Percentiles rank a stretch among this genome's conserved stretches.
Conservation (phyloP, 2,329 filamentous ascomycete species). For the Colletotrichum sp. region DNA sequence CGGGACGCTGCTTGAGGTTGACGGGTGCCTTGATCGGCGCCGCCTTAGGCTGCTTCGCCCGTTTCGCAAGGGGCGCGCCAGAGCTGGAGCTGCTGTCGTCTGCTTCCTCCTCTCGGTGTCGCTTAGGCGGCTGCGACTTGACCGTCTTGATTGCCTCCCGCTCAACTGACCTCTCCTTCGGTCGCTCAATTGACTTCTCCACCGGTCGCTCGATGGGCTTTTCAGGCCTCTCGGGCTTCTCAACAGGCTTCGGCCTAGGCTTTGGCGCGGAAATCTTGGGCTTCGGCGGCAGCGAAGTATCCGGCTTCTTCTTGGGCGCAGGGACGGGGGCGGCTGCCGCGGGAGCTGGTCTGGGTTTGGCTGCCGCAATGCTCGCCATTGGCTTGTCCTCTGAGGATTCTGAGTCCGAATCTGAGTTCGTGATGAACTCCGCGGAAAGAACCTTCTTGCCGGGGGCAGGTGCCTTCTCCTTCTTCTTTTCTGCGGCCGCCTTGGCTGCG, state of each 20-base stretch:
- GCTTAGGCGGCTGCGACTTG: constrained; percentile 48
- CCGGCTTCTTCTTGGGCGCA: constrained; percentile 34
- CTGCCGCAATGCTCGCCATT: constrained; percentile 38
- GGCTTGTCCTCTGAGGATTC: constrained; percentile 59
- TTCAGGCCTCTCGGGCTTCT: constrained; percentile 27
- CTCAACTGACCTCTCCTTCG: constrained; percentile 28
- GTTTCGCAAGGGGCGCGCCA: constrained; percentile 61
- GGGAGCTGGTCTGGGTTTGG: constrained; percentile 31
- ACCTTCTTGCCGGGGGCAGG: constrained; percentile 43
- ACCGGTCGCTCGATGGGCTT: constrained; percentile 24
- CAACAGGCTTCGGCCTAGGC: constrained; percentile 30
- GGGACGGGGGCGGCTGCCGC: constrained; percentile 24
- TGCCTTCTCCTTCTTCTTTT: constrained; percentile 46
- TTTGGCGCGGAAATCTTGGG: constrained; percentile 38
- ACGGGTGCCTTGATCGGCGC: constrained; percentile 38
- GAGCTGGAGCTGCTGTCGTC: constrained; percentile 64
- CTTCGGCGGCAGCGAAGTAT: constrained; percentile 24
- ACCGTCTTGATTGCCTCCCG: constrained; percentile 34
- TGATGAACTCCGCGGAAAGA: constrained; percentile 61
- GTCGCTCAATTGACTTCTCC: constrained; percentile 21
- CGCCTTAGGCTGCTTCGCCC: constrained; percentile 52
- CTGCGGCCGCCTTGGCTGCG: constrained; percentile 41
- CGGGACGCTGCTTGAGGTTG: constrained; percentile 48
- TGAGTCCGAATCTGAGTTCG: constrained; percentile 62
- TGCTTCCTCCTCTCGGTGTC: constrained; percentile 55